phyloP scores from a whole-genome alignment of 2,329 filamentous ascomycete species.

The Tolypocladium inflatum region DNA sequence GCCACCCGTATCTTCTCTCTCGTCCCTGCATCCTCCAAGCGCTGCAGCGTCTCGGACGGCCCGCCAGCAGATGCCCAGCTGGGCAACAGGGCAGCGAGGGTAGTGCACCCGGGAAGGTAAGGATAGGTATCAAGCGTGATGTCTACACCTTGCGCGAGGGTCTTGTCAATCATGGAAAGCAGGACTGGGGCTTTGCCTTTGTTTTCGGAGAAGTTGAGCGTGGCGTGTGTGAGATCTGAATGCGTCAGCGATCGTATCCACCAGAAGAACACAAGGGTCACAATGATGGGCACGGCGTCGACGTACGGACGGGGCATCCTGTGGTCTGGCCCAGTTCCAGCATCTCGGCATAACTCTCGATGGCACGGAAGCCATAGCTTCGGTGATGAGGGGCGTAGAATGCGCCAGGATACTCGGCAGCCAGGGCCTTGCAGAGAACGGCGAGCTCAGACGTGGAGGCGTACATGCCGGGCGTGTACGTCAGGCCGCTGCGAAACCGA shows the following conservation, averaged over 20 bases:
- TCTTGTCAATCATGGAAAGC: conserved; percentile 11
- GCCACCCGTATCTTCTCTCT: conserved; percentile 12
- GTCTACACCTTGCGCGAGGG: conserved; percentile 9
- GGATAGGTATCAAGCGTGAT: conserved; percentile 14
- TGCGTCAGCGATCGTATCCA: background rate
- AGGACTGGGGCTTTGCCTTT: conserved; percentile 11
- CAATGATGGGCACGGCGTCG: background rate
- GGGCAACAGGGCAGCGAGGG: conserved; percentile 11
- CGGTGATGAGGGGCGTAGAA: conserved; percentile 15
- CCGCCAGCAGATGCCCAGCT: conserved; percentile 15
- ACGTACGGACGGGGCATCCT: conserved; percentile 13
- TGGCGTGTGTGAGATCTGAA: conserved; percentile 13
- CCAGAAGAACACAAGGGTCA: no score
- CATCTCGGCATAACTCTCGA: conserved; percentile 15
- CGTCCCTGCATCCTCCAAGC: conserved; percentile 7
- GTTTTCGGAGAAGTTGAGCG: conserved; percentile 14
- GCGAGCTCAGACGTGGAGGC: conserved; percentile 14
- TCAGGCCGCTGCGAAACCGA: conserved; percentile 8
- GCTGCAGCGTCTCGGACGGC: conserved; percentile 9
- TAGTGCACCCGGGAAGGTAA: conserved; percentile 13
- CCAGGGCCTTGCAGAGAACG: conserved; percentile 10
- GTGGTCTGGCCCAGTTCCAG: conserved; percentile 11
- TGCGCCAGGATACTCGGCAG: conserved; percentile 11
- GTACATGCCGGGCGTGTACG: conserved; percentile 16
- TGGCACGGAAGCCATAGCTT: conserved; percentile 12